A percentile compares a stretch with the other conserved stretches of the same genome.
phyloP scores from a whole-genome alignment of 2,329 filamentous ascomycete genomes.

The Aaosphaeria arxii region DNA sequence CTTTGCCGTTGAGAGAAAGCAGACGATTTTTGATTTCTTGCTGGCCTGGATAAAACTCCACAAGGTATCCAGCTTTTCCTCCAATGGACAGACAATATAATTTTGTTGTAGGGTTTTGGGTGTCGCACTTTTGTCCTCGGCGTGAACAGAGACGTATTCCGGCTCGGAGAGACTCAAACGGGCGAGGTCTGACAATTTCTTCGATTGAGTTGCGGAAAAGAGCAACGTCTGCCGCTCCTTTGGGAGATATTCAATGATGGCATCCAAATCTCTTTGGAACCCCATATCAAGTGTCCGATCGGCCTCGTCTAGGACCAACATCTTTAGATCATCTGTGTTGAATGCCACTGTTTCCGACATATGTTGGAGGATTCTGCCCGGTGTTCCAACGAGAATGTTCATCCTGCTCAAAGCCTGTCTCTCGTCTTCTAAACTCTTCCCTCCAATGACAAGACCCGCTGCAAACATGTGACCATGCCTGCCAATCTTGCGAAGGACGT shows the following conservation, averaged over 20 bases:
- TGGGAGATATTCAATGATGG: slow-evolving; percentile 87
- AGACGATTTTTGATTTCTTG: slow-evolving; percentile 89
- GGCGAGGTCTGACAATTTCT: slow-evolving; percentile 87
- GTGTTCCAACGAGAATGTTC: slow-evolving; percentile 97
- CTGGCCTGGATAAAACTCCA: slow-evolving; percentile 92
- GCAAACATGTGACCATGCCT: slow-evolving; percentile 81
- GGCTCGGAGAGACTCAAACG: slow-evolving; percentile 84
- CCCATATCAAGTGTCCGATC: slow-evolving; percentile 98
- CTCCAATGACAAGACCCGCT: slow-evolving; percentile 88
- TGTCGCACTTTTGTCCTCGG: slow-evolving; percentile 74
- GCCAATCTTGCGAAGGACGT: slow-evolving; percentile 87
- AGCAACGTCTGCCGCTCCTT: slow-evolving; percentile 83
- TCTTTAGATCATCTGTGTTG: slow-evolving; percentile 85
- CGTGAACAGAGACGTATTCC: slow-evolving; percentile 93
- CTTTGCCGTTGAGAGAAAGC: slow-evolving; percentile 93
- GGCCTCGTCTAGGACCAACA: slow-evolving; percentile 92
- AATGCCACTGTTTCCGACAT: slow-evolving; percentile 90
- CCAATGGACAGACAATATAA: slow-evolving; percentile 80
- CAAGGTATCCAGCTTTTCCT: slow-evolving; percentile 86
- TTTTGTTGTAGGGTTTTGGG: slow-evolving; percentile 84
- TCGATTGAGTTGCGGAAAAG: slow-evolving; percentile 95
- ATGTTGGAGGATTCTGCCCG: slow-evolving; percentile 92
- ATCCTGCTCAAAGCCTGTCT: slow-evolving; percentile 80
- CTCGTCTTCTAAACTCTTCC: slow-evolving; percentile 85
- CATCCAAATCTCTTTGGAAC: slow-evolving; percentile 86